Base-by-base conservation (phyloP, 108 stramenopile genomes). In the Skeletonema costatum region DNA sequence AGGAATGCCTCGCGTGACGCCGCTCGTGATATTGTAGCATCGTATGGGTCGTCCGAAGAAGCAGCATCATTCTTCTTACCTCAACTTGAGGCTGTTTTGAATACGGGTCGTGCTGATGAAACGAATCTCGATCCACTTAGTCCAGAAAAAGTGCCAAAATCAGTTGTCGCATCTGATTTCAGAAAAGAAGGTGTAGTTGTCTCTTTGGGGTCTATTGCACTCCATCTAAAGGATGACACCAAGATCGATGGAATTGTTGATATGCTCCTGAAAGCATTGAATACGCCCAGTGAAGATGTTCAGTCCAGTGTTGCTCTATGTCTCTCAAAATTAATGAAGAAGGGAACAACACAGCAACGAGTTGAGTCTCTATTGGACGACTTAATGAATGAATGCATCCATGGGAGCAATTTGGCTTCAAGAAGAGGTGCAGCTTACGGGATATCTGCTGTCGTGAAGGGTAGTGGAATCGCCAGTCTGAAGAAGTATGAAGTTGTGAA, bases 381-480 rank as follows among this genome's bases (percentile, higher is more conserved):
- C 41, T 66, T 94, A 3, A 70, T 97, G 70, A 70, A 75, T 16
- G 81, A 89, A 32, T 93, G 92, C 75, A 76, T 97, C 44, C 36
- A 92, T 44, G 93, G 93, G 5, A 77, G 84, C 19, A 83, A 78
- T 16, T 62, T 90, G 21, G 86, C 92, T 16, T 76, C 77, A 50
- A 77, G 96, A 56, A 85, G 97, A 60, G 98, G 99, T 29, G 97
- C 93, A 17, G 99, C 99, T 0, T 96, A 96, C 60, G 99, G 99
- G 32, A 84, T 99, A 38, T 93, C 96, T n/a, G 97, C 98, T 25
- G 86, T 92, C 39, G 92, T 99, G n/a, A 99, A 99, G 86, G 99
- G 99, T 16, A 90, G 98, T 68, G 99, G 99, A 17, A 99, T 99
- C 44, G 89, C 96, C 13, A 76, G 89, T 32, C 78, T 99, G 32